phyloP scores from a whole-genome alignment of 2,329 filamentous ascomycete genomes.

The Hymenotorrendiella dingleyae region DNA sequence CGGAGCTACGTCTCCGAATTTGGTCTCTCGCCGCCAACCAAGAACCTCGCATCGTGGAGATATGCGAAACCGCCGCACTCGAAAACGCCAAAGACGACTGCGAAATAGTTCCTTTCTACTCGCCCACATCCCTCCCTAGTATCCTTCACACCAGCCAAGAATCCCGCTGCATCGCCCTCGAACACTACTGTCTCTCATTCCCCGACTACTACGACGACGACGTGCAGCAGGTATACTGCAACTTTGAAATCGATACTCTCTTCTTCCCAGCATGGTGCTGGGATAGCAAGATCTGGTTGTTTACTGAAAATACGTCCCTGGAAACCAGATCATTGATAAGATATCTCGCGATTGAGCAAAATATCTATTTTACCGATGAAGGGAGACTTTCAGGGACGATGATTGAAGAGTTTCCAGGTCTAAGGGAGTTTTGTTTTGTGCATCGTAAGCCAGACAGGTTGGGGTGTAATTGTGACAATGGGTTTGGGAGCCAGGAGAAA shows the following conservation, averaged over 20 bases:
- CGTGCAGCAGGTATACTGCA: neutral
- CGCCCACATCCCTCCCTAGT: neutral
- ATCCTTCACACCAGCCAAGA: neutral
- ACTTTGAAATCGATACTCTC: neutral
- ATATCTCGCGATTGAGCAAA: no score
- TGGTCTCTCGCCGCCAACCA: neutral
- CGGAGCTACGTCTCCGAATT: constrained; percentile 2
- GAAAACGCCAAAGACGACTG: neutral
- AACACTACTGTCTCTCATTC: neutral
- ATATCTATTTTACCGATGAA: no score
- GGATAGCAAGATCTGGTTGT: no score
- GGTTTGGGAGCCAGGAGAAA: no score
- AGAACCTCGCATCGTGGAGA: neutral
- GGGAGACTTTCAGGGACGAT: no score
- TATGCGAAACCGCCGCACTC: no score
- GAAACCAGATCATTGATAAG: no score
- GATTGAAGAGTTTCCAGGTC: no score
- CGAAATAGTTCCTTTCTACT: neutral
- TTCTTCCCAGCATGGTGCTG: neutral
- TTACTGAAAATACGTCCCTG: no score
- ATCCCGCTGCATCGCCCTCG: neutral
- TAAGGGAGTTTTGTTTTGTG: no score
- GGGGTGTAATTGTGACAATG: no score
- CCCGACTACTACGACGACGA: neutral
- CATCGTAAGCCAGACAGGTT: no score